phyloP scores from a whole-genome alignment of 768 basidiomycete species.

The Termitomyces heimii region DNA sequence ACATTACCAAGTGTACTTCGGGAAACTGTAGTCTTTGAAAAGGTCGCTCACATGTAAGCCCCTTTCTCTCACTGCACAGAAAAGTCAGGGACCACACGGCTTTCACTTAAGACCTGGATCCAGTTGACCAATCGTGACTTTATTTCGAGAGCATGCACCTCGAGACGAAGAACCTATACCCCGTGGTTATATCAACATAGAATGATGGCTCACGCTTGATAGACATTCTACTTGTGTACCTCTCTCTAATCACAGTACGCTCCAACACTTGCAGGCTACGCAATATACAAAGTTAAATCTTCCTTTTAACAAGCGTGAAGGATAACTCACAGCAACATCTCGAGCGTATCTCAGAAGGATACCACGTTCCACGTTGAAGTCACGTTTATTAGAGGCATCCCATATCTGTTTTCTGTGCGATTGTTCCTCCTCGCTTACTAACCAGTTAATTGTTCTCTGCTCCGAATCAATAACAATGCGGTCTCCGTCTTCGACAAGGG shows the following conservation, averaged over 20 bases:
- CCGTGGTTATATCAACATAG: not conserved
- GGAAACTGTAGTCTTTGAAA: too few relatives aligned
- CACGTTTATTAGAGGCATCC: conserved; percentile 59
- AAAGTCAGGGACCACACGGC: not conserved
- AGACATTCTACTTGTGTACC: conserved; percentile 10
- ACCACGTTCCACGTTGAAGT: conserved; percentile 67
- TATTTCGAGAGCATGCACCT: not conserved
- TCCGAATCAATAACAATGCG: conserved; percentile 67
- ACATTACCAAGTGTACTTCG: too few relatives aligned
- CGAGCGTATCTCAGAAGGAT: conserved; percentile 76
- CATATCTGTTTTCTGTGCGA: conserved; percentile 55
- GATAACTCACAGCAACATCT: conserved; percentile 71
- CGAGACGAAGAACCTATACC: not conserved
- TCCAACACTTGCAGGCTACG: conserved; percentile 73
- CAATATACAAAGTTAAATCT: conserved; percentile 6
- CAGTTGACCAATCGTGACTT: not conserved
- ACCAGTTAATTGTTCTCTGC: conserved; percentile 63
- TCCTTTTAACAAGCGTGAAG: not conserved
- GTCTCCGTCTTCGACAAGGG: conserved; percentile 81
- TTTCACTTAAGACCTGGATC: not conserved
- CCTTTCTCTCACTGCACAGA: not conserved
- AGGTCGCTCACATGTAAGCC: not conserved
- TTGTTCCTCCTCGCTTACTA: conserved; percentile 64
- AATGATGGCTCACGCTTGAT: not conserved
- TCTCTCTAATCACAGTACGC: conserved; percentile 67